These are phyloP conservation scores for Penicillium lagena DNA, from an alignment of 495 filamentous ascomycete species.

Conservation along the genomic window DNA sequence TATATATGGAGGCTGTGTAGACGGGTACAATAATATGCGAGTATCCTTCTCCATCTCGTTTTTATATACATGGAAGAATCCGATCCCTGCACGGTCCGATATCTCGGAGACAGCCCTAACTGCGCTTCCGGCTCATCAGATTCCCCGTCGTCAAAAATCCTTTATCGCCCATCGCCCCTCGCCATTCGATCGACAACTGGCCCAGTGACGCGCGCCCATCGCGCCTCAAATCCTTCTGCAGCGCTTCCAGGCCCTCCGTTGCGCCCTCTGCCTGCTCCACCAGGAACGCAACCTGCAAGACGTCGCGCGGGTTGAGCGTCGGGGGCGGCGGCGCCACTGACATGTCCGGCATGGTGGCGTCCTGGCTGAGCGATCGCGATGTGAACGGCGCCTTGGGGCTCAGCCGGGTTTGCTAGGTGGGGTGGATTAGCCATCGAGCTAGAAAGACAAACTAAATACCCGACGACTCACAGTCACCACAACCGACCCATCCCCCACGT, in stretches of 20 bases:
- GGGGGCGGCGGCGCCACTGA: constrained; percentile 37
- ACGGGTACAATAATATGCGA: no score
- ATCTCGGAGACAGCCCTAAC: constrained; percentile 7
- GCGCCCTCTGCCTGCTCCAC: constrained; percentile 59
- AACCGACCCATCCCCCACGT: constrained; percentile 57
- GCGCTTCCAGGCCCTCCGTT: constrained; percentile 38
- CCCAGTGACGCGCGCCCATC: constrained; percentile 66
- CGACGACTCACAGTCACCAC: constrained; percentile 28
- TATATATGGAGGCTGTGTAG: no score
- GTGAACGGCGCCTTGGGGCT: constrained; percentile 51
- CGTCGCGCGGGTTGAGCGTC: constrained; percentile 75
- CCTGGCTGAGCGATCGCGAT: constrained; percentile 54
- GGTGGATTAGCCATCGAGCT: constrained; percentile 2
- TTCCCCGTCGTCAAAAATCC: constrained; percentile 84
- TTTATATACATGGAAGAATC: no score
- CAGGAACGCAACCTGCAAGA: constrained; percentile 86
- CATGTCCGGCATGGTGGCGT: constrained; percentile 26
- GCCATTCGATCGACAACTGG: constrained; percentile 80
- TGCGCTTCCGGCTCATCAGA: constrained; percentile 56
- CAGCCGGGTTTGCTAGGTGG: constrained; percentile 40
- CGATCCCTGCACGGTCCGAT: no score
- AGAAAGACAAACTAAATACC: neutral
- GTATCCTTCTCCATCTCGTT: no score
- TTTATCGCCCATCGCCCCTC: constrained; percentile 81
- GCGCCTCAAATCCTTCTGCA: constrained; percentile 45